Conservation (phyloP, 345 rosid species). For the Eucalyptus tenuipes region DNA sequence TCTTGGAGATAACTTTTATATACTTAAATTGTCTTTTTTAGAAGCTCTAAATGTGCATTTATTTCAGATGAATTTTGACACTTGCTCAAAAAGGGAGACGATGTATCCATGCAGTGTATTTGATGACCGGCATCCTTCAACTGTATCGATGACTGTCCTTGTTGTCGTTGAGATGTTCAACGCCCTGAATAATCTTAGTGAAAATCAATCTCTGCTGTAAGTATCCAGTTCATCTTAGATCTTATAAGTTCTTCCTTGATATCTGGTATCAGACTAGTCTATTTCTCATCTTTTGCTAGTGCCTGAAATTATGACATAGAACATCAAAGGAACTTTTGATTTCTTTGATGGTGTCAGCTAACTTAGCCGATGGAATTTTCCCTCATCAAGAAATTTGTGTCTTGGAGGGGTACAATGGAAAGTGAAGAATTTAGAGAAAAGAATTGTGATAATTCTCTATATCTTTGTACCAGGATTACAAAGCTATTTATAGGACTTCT, state of each 20-base stretch:
- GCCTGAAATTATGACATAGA: neutral
- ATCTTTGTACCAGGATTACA: too few species aligned
- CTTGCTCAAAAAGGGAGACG: constrained; percentile 79
- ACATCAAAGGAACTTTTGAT: neutral
- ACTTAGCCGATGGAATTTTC: neutral
- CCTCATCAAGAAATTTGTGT: neutral
- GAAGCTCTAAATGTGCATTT: neutral
- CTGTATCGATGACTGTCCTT: constrained; percentile 97
- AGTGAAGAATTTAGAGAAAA: too few species aligned
- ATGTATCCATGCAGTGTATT: constrained; percentile 86
- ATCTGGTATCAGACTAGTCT: neutral
- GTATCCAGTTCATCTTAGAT: constrained; percentile 5
- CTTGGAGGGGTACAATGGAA: neutral
- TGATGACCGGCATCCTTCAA: constrained; percentile 93
- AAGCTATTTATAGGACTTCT: too few species aligned
- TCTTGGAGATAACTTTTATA: neutral
- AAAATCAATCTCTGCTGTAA: constrained; percentile 94
- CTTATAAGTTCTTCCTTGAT: neutral
- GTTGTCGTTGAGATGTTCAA: constrained; percentile 99
- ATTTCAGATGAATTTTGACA: constrained; percentile 87
- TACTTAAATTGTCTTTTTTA: neutral
- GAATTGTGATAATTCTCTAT: too few species aligned
- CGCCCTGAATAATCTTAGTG: constrained; percentile 97
- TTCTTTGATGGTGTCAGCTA: neutral
- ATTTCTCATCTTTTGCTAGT: neutral